Conservation (phyloP, 495 filamentous ascomycete species). For the Ramalina intermedia region DNA sequence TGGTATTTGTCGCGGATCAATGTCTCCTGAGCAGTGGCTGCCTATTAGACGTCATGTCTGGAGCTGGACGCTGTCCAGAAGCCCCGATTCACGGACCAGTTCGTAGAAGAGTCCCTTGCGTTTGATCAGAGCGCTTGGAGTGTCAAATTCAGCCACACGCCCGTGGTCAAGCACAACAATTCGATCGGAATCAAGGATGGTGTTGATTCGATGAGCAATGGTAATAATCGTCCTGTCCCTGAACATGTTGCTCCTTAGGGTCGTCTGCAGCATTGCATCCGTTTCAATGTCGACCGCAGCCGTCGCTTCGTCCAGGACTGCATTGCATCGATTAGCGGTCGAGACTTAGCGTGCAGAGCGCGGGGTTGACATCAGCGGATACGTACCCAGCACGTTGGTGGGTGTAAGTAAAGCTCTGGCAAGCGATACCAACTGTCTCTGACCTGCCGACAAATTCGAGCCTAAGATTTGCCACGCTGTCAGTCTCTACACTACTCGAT, state of each 20-base stretch:
- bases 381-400: conserved; percentile 64
- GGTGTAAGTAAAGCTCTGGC: conserved; percentile 88
- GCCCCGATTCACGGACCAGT: conserved; percentile 39
- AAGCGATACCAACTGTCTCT: conserved; percentile 84
- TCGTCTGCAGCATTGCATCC: conserved; percentile 61
- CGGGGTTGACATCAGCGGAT: not conserved
- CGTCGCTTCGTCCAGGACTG: conserved; percentile 89
- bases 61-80: conserved; percentile 33
- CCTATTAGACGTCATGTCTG: too few relatives aligned
- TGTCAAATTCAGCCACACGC: conserved; percentile 45
- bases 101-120: conserved; percentile 39
- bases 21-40: too few relatives aligned
- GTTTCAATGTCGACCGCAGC: conserved; percentile 94
- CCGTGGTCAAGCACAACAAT: conserved; percentile 76
- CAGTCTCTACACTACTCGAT: too few relatives aligned
- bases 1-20: too few relatives aligned
- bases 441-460: conserved; percentile 44
- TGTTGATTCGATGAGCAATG: conserved; percentile 95
- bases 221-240: conserved; percentile 91
- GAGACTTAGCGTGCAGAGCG: not conserved
- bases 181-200: conserved; percentile 82
- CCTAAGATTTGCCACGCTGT: conserved; percentile 21
- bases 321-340: not conserved
- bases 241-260: conserved; percentile 47
- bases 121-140: conserved; percentile 37